Evolutionary conservation across 2,329 filamentous ascomycete species (phyloP).

Genomic region (Fusarium pseudonygamai): DNA sequence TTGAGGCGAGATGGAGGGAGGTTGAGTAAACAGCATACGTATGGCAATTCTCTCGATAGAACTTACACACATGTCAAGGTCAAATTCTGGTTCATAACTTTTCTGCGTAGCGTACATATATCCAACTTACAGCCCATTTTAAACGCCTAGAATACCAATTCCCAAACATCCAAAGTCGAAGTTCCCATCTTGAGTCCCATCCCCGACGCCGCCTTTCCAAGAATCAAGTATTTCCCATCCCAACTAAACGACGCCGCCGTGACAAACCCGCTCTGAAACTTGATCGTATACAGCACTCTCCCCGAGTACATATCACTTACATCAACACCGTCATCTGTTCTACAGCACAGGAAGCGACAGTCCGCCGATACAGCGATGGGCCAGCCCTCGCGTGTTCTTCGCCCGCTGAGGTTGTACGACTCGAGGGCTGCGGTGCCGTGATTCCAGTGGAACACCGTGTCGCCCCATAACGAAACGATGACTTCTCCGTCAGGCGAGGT

Average conservation of each 20-base stretch:
- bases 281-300: constrained; percentile 46
- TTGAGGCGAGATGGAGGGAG: constrained; percentile 49
- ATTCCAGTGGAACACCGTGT: constrained; percentile 49
- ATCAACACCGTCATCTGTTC: constrained; percentile 50
- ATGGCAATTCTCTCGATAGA: too few relatives aligned
- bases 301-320: constrained; percentile 49
- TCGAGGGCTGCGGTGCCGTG: constrained; percentile 43
- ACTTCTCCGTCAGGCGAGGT: constrained; percentile 44
- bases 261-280: constrained; percentile 42
- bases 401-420: constrained; percentile 45
- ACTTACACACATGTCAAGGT: background rate
- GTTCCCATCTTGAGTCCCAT: constrained; percentile 36
- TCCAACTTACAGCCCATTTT: constrained; percentile 5
- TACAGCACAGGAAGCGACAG: constrained; percentile 48
- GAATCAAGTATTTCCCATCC: constrained; percentile 43
- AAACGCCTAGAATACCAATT: constrained; percentile 39
- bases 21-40: constrained; percentile 42
- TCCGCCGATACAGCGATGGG: constrained; percentile 50
- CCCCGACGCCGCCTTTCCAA: constrained; percentile 44
- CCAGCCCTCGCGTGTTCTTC: constrained; percentile 48
- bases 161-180: constrained; percentile 44
- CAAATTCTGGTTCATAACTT: background rate
- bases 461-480: constrained; percentile 49
- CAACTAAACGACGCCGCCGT: constrained; percentile 48
- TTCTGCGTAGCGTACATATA: background rate